Conservation (phyloP, 2,329 filamentous ascomycete species). For the Fusarium mundagurra region DNA sequence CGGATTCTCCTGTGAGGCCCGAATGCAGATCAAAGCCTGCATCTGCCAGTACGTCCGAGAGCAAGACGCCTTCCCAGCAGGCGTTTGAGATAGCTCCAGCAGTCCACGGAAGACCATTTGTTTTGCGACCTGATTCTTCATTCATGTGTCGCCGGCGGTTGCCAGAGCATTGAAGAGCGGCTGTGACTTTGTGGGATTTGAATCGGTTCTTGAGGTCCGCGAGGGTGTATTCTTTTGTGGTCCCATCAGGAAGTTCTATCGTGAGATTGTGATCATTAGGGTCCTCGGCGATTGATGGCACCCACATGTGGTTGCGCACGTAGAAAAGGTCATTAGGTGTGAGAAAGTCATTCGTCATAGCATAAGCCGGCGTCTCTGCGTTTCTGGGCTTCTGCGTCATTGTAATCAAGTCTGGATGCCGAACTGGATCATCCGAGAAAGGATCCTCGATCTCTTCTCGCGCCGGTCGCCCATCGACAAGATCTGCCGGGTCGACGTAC, state of each 20-base stretch:
- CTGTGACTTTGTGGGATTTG: conserved; percentile 60
- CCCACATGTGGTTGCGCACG: conserved; percentile 72
- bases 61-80: conserved; percentile 65
- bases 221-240: conserved; percentile 62
- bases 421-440: conserved; percentile 62
- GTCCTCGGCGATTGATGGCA: conserved; percentile 56
- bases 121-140: conserved; percentile 52
- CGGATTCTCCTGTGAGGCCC: conserved; percentile 48
- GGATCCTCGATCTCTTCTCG: conserved; percentile 68
- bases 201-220: conserved; percentile 64
- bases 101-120: conserved; percentile 69
- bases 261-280: conserved; percentile 57
- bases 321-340: conserved; percentile 68
- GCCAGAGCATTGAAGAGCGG: conserved; percentile 68
- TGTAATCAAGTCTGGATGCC: conserved; percentile 61
- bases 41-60: conserved; percentile 65
- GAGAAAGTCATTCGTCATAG: conserved; percentile 60
- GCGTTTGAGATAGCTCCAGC: conserved; percentile 69
- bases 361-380: conserved; percentile 65
- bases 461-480: conserved; percentile 65
- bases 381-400: conserved; percentile 68
- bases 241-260: conserved; percentile 66
- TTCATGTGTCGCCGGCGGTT: conserved; percentile 70
- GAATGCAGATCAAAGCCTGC: conserved; percentile 60
- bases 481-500: conserved; percentile 66